A percentile compares a stretch with the other conserved stretches of the same genome.
phyloP scores from a whole-genome alignment of 495 filamentous ascomycete genomes.

The Penicillium ochrochloron region DNA sequence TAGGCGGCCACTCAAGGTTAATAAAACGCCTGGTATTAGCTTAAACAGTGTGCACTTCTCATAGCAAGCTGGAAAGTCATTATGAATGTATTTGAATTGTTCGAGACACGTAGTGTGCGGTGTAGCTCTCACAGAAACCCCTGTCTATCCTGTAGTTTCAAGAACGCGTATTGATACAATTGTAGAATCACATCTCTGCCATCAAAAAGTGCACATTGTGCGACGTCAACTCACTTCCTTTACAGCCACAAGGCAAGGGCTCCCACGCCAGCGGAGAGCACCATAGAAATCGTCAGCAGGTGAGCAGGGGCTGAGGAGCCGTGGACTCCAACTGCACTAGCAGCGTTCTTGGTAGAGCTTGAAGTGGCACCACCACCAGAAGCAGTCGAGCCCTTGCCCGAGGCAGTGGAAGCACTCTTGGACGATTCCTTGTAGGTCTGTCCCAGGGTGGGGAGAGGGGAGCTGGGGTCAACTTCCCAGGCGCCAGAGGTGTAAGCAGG shows the following conservation, averaged over 20 bases:
- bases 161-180: conserved; percentile 33
- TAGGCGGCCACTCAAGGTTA: no score
- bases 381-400: conserved; percentile 19
- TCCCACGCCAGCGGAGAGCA: conserved; percentile 31
- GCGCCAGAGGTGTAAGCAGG: conserved; percentile 68
- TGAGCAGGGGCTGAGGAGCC: conserved; percentile 28
- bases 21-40: neutral
- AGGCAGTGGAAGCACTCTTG: conserved; percentile 7
- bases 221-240: conserved; percentile 1
- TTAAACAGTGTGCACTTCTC: neutral
- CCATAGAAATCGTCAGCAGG: conserved; percentile 28
- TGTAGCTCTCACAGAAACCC: conserved; percentile 1
- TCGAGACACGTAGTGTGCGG: neutral
- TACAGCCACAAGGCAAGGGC: conserved; percentile 33
- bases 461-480: conserved; percentile 74
- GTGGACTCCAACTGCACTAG: conserved; percentile 19
- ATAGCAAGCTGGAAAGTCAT: neutral
- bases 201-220: neutral
- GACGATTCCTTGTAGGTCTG: conserved; percentile 31
- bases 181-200: neutral
- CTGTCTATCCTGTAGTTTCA: conserved; percentile 23
- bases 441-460: conserved; percentile 70
- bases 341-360: conserved; percentile 26
- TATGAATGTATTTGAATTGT: conserved; percentile 1
- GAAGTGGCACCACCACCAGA: conserved; percentile 23